Evolutionary conservation across 371 early-diverging fungal species (phyloP).

Genomic region (Mucor sp.): DNA sequence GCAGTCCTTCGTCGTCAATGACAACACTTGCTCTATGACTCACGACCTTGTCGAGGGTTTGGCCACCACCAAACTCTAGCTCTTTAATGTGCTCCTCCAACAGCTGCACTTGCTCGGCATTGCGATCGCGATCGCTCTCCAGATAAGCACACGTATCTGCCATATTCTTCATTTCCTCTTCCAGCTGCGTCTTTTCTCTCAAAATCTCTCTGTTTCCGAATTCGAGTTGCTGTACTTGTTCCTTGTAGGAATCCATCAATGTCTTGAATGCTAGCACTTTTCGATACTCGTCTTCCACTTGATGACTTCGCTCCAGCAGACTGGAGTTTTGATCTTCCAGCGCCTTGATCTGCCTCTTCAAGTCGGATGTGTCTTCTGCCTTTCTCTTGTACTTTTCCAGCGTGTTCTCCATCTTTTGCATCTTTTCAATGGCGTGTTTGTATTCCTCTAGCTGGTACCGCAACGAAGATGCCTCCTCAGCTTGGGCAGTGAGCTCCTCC

Average conservation of each 20-base stretch:
- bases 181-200: slow-evolving; percentile 67
- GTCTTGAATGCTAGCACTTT: slow-evolving; percentile 80
- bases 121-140: slow-evolving; percentile 68
- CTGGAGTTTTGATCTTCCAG: slow-evolving; percentile 84
- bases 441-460: slow-evolving; percentile 89
- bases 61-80: slow-evolving; percentile 64
- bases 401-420: slow-evolving; percentile 84
- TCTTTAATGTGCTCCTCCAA: slow-evolving; percentile 86
- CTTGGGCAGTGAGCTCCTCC: slow-evolving; percentile 64
- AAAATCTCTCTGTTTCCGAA: slow-evolving; percentile 63
- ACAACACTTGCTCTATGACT: slow-evolving; percentile 42
- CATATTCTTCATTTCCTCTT: slow-evolving; percentile 68
- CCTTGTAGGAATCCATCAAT: slow-evolving; percentile 84
- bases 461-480: slow-evolving; percentile 73
- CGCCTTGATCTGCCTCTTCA: slow-evolving; percentile 77
- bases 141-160: slow-evolving; percentile 63
- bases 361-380: slow-evolving; percentile 83
- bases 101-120: slow-evolving; percentile 74
- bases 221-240: slow-evolving; percentile 79
- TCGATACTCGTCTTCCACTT: slow-evolving; percentile 87
- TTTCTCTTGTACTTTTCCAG: slow-evolving; percentile 93
- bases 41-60: slow-evolving; percentile 33
- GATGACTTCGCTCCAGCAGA: slow-evolving; percentile 68
- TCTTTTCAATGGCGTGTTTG: slow-evolving; percentile 81
- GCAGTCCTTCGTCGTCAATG: slow-evolving; percentile 32